A percentile compares a stretch with the other conserved stretches of the same genome.
phyloP scores from a whole-genome alignment of 306 rosid genomes.

The Lagenaria siceraria region DNA sequence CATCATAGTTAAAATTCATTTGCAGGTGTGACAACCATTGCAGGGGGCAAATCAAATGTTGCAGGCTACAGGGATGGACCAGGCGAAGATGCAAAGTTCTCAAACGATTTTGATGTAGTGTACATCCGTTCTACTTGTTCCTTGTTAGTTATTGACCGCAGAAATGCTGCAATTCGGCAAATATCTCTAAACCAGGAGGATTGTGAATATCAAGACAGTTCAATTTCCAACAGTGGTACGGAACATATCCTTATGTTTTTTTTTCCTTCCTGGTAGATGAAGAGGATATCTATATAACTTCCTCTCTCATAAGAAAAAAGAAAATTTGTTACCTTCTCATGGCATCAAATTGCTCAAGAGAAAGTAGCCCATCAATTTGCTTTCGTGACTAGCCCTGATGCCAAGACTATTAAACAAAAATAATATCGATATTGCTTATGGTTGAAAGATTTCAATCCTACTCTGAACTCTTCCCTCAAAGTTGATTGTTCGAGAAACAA shows the following conservation, averaged over 20 bases:
- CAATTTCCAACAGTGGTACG: conserved; percentile 74
- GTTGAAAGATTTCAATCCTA: background rate
- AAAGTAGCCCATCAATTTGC: background rate
- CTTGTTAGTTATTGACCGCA: conserved; percentile 85
- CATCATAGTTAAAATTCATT: conserved; percentile 5
- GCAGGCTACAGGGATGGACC: conserved; percentile 97
- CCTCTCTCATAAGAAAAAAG: background rate
- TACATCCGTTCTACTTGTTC: conserved; percentile 80
- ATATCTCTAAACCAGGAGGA: conserved; percentile 76
- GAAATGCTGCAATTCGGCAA: conserved; percentile 93
- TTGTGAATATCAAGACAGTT: conserved; percentile 67
- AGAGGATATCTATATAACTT: background rate
- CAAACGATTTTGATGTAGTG: conserved; percentile 85
- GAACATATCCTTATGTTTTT: background rate
- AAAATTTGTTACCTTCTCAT: background rate
- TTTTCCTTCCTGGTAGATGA: background rate
- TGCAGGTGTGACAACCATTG: conserved; percentile 90
- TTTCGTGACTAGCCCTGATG: background rate
- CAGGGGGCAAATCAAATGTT: conserved; percentile 86
- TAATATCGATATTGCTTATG: background rate
- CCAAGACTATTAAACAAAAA: background rate
- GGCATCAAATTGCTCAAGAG: background rate
- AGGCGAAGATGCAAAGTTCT: conserved; percentile 91
- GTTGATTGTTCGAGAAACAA: background rate
- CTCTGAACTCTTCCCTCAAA: background rate